Evolutionary conservation across 495 filamentous ascomycete species (phyloP), one percentile per base, ranked within the genome.

Genomic region (Clavariopsis aquatica): DNA sequence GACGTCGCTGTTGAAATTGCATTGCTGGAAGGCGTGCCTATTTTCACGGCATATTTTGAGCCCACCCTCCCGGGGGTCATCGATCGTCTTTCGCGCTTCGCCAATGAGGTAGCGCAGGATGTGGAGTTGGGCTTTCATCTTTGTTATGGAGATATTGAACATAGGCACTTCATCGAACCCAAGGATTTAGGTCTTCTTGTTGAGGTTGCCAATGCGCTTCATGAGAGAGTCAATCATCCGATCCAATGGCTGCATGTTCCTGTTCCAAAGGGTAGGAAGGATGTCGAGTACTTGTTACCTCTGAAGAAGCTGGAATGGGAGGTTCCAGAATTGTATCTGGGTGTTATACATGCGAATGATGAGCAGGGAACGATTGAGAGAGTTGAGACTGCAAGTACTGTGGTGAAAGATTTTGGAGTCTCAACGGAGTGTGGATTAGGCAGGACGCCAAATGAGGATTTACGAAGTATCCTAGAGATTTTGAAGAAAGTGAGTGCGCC

Each of bases 231-330:
- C 15, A 54, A 57, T 12, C 64, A 69, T 41, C 23, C 46, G 6
- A 73, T 79, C 13, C 47, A 76, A 38, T 81, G 76, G 73, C 65
- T 81, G 59, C 80, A 81, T 60, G 64, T 80, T 62, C 78, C 79
- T 20, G 79, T 81, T 4, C 77, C 78, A 0, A 78, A 75, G 51
- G 68, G 69, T 43, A 69, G 73, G 3, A 62, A 70, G 61, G 74
- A 78, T 59, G 59, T 46, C 2, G 59, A 43, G 0, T 79, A 75
- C 61, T 75, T 72, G 62, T 66, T 57, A 20, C 62, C 77, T 15
- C 51, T 80, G 69, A 71, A 73, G 57, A 47, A 70, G 17, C 69
- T 80, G 29, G 26, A 53, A 5, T 46, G 19, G 29, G 28, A 31
- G n/a, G 43, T 66, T 4, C 63, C 67, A 12, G 67, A 73, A 55